Conservation (phyloP, 257 asterid genomes). For the Ilex aquifolium region DNA sequence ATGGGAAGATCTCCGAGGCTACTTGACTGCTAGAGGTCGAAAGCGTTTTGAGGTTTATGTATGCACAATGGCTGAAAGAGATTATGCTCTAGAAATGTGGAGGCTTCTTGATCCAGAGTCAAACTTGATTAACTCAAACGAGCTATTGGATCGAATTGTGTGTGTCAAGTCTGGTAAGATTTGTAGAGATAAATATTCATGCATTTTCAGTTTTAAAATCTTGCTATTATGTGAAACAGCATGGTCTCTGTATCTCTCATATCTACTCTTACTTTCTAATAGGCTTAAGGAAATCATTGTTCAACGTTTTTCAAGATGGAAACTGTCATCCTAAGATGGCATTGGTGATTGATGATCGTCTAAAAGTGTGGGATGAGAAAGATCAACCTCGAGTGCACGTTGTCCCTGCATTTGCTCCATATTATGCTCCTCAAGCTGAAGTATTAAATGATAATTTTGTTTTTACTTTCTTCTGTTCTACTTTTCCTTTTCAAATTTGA, state of each 20-base stretch:
- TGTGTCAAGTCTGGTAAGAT: slow-evolving; percentile 89
- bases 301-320: slow-evolving; percentile 83
- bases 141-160: slow-evolving; percentile 77
- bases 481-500: background rate
- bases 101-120: slow-evolving; percentile 98
- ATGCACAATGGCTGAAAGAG: slow-evolving; percentile 99
- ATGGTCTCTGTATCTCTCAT: background rate
- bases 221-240: slow-evolving; percentile 1
- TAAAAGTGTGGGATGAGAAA: slow-evolving; percentile 96
- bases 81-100: slow-evolving; percentile 99
- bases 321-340: slow-evolving; percentile 97
- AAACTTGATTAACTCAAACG: slow-evolving; percentile 64
- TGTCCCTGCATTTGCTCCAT: slow-evolving; percentile 98
- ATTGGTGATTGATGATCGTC: slow-evolving; percentile 92
- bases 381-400: slow-evolving; percentile 98
- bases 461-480: background rate
- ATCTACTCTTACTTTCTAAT: slow-evolving; percentile 9
- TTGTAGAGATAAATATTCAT: slow-evolving; percentile 4
- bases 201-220: no score
- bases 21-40: slow-evolving; percentile 92
- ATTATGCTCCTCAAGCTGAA: slow-evolving; percentile 97
- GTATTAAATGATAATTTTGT: slow-evolving; percentile 23
- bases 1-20: slow-evolving; percentile 96
- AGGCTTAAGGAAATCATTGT: slow-evolving; percentile 80
- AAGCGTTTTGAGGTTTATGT: slow-evolving; percentile 97